phyloP scores from a whole-genome alignment of 257 asterid species.

The Gentiana macrophylla region DNA sequence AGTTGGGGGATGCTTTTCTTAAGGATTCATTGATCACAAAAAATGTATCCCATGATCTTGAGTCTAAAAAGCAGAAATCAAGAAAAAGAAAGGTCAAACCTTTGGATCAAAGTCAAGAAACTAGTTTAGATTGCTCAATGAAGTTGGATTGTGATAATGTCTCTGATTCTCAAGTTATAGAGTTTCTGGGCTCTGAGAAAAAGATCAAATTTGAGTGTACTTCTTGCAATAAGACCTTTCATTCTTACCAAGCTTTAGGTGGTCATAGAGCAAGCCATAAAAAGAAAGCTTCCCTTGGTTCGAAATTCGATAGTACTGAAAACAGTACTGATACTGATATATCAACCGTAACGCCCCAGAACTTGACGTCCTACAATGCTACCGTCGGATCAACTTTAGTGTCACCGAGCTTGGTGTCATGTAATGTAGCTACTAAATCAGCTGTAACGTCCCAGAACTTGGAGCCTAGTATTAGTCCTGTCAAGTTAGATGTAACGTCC shows the following conservation, averaged over 20 bases:
- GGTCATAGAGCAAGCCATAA: conserved; percentile 94
- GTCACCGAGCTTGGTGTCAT: too few species aligned
- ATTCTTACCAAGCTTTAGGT: conserved; percentile 82
- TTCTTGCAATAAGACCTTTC: conserved; percentile 53
- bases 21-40: conserved; percentile 8
- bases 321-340: conserved; percentile 30
- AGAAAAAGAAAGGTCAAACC: conserved; percentile 31
- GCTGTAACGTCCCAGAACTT: conserved; percentile 3
- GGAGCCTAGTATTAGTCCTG: not conserved
- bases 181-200: conserved; percentile 3
- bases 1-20: conserved; percentile 15
- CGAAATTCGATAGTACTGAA: conserved; percentile 25
- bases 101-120: conserved; percentile 8
- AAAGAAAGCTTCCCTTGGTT: conserved; percentile 52
- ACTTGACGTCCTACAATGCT: too few species aligned
- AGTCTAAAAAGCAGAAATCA: conserved; percentile 19
- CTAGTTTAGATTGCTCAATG: conserved; percentile 8
- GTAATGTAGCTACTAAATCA: too few species aligned
- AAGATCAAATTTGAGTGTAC: conserved; percentile 50
- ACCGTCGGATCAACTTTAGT: too few species aligned
- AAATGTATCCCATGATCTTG: not conserved
- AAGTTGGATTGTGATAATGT: conserved; percentile 7
- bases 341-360: conserved; percentile 3
- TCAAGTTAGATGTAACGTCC: too few species aligned
- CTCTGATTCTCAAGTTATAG: conserved; percentile 3